Conservation (phyloP, 2,329 filamentous ascomycete species). For the Paradendryphiella salina region DNA sequence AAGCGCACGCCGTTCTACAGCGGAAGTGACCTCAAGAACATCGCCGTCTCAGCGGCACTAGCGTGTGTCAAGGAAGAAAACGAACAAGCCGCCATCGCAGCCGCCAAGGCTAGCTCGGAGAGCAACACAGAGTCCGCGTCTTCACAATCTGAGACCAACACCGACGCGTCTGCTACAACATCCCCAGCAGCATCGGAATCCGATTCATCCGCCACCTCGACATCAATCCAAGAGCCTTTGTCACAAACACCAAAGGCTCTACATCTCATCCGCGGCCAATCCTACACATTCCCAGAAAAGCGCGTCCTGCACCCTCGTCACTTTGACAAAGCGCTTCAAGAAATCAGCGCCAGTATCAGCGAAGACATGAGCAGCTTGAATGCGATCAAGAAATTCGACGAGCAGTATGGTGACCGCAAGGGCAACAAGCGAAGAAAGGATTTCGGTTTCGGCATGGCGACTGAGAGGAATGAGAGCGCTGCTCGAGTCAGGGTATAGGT, state of each 20-base stretch:
- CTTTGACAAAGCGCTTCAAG: constrained; percentile 81
- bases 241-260: constrained; percentile 30
- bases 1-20: constrained; percentile 75
- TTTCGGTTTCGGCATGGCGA: constrained; percentile 54
- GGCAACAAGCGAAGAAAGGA: constrained; percentile 64
- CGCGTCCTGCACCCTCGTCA: constrained; percentile 69
- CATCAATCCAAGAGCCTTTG: background rate
- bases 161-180: background rate
- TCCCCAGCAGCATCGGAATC: constrained; percentile 6
- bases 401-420: constrained; percentile 85
- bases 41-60: constrained; percentile 78
- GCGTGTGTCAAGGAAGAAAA: constrained; percentile 77
- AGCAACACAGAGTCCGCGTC: background rate
- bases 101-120: constrained; percentile 20
- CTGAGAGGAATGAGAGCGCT: constrained; percentile 34
- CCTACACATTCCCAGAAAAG: constrained; percentile 68
- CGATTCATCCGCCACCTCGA: background rate
- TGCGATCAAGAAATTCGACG: constrained; percentile 92
- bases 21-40: constrained; percentile 80
- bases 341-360: constrained; percentile 89
- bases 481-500: constrained; percentile 37
- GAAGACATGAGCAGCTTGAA: constrained; percentile 89
- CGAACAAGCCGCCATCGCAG: constrained; percentile 43
- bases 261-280: constrained; percentile 35
- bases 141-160: background rate